A percentile compares a stretch with the other conserved stretches of the same genome.
Evolutionary conservation across 2,329 filamentous ascomycete genomes (phyloP).

Genomic region (Alternaria conjuncta): DNA sequence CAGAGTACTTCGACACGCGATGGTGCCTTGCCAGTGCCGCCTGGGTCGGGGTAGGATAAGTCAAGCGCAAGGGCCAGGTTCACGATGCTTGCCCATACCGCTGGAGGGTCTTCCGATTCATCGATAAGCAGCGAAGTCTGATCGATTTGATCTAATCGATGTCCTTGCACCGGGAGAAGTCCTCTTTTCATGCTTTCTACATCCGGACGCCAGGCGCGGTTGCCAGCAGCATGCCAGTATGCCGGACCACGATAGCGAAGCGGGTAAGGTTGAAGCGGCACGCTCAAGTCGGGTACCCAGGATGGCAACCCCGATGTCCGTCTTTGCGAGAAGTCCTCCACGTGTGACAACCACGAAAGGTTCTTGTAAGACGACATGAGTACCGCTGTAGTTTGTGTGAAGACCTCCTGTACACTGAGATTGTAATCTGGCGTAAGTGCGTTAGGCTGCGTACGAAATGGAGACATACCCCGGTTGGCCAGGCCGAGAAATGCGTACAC

Average conservation of each 20-base stretch:
- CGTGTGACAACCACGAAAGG: slow-evolving; percentile 31
- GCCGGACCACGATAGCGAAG: slow-evolving; percentile 27
- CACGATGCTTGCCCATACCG: slow-evolving; percentile 7
- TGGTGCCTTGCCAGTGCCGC: slow-evolving; percentile 1
- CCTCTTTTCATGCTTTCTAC: not conserved
- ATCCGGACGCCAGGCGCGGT: slow-evolving; percentile 13
- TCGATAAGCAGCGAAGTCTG: not conserved
- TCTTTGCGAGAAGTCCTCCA: slow-evolving; percentile 28
- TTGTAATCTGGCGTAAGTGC: slow-evolving; percentile 29
- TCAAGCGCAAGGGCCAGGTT: slow-evolving; percentile 25
- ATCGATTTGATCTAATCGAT: not conserved
- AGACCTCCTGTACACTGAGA: slow-evolving; percentile 27
- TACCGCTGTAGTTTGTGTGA: slow-evolving; percentile 20
- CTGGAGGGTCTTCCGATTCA: not conserved
- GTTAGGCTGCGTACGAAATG: slow-evolving; percentile 25
- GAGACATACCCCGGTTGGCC: slow-evolving; percentile 21
- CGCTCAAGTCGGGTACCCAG: slow-evolving; percentile 37
- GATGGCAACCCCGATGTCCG: slow-evolving; percentile 25
- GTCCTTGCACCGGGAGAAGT: not conserved
- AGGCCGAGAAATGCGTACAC: slow-evolving; percentile 38
- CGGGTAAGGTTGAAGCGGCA: slow-evolving; percentile 30
- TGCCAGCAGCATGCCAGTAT: slow-evolving; percentile 22
- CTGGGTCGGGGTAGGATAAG: slow-evolving; percentile 22
- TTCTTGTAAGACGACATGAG: slow-evolving; percentile 24
- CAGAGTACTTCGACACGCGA: slow-evolving; percentile 32